A percentile compares a stretch with the other conserved stretches of the same genome.
These are phyloP conservation scores for Fusarium pininemorale DNA, from an alignment of 2,329 filamentous ascomycete species.

Conservation along the genomic window DNA sequence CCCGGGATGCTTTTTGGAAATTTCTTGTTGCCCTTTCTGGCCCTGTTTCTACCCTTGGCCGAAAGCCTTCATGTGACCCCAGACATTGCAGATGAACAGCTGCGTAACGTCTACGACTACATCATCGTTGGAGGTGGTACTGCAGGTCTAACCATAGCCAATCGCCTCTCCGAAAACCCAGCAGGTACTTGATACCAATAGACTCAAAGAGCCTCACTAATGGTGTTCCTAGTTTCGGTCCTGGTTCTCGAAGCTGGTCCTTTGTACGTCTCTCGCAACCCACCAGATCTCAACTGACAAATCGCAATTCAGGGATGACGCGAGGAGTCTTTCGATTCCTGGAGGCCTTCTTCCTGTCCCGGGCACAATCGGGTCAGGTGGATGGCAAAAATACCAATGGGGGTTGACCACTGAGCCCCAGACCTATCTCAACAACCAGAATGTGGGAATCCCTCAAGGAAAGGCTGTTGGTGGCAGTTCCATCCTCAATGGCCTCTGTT, in stretches of 20 bases:
- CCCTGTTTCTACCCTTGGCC: neutral
- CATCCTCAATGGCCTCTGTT: constrained; percentile 52
- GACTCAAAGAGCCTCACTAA: neutral
- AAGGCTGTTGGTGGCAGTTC: constrained; percentile 52
- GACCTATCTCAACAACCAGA: constrained; percentile 38
- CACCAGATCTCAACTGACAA: neutral
- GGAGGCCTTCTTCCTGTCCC: constrained; percentile 13
- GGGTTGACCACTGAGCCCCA: constrained; percentile 46
- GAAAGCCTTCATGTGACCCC: constrained; percentile 2
- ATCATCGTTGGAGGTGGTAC: constrained; percentile 51
- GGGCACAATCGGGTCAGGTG: constrained; percentile 1
- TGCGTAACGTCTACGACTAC: constrained; percentile 38
- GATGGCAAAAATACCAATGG: constrained; percentile 17
- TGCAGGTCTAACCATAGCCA: constrained; percentile 53
- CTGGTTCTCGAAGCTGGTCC: constrained; percentile 10
- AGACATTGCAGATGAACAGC: neutral
- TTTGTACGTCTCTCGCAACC: neutral
- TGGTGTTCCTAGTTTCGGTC: neutral
- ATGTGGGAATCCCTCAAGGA: constrained; percentile 43
- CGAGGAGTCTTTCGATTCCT: constrained; percentile 3
- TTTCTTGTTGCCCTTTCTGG: neutral
- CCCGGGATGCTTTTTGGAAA: neutral
- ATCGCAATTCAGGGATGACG: neutral
- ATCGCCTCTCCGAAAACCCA: constrained; percentile 50
- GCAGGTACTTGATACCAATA: constrained; percentile 33